phyloP scores from a whole-genome alignment of 1,284 basidiomycete species.

The Apiotrichum veenhuisii region DNA sequence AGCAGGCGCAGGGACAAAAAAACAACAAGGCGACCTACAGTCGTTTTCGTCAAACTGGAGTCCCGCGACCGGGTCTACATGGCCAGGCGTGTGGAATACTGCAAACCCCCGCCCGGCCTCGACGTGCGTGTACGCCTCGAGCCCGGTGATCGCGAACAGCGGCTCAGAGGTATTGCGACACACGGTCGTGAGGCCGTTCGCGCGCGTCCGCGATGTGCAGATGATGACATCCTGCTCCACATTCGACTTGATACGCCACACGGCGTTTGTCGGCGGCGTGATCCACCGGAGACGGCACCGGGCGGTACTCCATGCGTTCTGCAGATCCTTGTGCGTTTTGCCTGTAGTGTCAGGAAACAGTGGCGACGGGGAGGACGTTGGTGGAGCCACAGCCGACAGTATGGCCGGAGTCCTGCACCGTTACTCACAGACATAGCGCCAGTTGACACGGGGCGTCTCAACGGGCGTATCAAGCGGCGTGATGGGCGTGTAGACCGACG shows the following conservation, averaged over 20 bases:
- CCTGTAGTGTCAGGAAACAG: constrained; percentile 13
- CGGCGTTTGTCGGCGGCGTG: constrained; percentile 24
- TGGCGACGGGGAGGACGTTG: too few species aligned
- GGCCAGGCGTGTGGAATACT: constrained; percentile 24
- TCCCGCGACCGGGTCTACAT: constrained; percentile 5
- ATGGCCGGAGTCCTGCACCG: too few species aligned
- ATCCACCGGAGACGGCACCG: constrained; percentile 30
- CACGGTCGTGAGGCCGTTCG: constrained; percentile 8
- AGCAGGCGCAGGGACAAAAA: neutral
- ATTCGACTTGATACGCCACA: constrained; percentile 43
- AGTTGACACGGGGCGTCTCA: constrained; percentile 9
- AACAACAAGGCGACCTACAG: neutral
- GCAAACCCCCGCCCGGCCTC: constrained; percentile 39
- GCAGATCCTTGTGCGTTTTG: constrained; percentile 16
- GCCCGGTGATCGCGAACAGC: constrained; percentile 26
- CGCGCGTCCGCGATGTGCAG: constrained; percentile 21
- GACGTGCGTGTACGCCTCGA: constrained; percentile 30
- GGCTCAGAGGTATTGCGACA: constrained; percentile 14
- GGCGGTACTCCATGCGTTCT: constrained; percentile 30
- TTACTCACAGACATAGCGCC: constrained; percentile 21
- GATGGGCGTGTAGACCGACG: neutral
- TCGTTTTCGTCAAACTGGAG: constrained; percentile 3
- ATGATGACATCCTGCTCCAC: constrained; percentile 29
- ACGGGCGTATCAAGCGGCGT: neutral
- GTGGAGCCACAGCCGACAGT: too few species aligned